Evolutionary conservation across 176 grass and related monocot genomes (phyloP), one percentile per base, ranked within the genome.

Genomic region (Zoysia pacifica): DNA sequence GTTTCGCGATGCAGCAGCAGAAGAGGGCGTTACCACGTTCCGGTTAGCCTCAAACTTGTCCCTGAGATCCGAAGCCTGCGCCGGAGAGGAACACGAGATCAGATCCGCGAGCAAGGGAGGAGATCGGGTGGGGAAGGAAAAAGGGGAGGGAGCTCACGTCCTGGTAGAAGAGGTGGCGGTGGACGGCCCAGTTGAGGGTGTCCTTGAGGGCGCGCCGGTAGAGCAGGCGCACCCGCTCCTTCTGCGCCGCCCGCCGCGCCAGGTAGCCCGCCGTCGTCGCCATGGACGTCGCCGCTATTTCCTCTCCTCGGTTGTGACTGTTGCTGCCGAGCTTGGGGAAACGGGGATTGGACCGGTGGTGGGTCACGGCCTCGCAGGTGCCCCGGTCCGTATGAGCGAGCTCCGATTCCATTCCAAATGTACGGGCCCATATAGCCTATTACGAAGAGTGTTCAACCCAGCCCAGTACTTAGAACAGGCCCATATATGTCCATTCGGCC

Each of bases 141-240:
- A 7, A 20, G 15, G 37, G 4, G 7, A 0, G 60, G 37, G 42
- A 45, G 56, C 65, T 76, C 76, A 95, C 92, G 60, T 95, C 90
- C 83, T 91, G 84, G 76, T 99, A 99, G 90, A 99, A 99, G 84
- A 95, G 74, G 84, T 95, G 96, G 88, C 92, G 96, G 72, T 99
- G 90, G 54, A 99, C 96, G 46, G 96, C 90, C 96, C 96, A 99
- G 90, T 95, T 99, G 79, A 99, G 96, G 36, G 90, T 89, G 75
- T 99, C 96, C 90, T 89, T 99, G 79, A 99, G 96, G 13, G 90
- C 76, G 1, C 82, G 72, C 59, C 96, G 96, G 89, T 99, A 99
- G 67, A 99, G 96, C 6, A 95, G 77, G 13, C 92, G 83, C 78
- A 99, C 96, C 65, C 96, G 86, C 86, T 99, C 96, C 92, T 95